A percentile compares a stretch with the other conserved stretches of the same genome.
These are phyloP conservation scores for Boletus pseudo-olivaceus DNA, from an alignment of 768 basidiomycete genomes.

Conservation along the genomic window DNA sequence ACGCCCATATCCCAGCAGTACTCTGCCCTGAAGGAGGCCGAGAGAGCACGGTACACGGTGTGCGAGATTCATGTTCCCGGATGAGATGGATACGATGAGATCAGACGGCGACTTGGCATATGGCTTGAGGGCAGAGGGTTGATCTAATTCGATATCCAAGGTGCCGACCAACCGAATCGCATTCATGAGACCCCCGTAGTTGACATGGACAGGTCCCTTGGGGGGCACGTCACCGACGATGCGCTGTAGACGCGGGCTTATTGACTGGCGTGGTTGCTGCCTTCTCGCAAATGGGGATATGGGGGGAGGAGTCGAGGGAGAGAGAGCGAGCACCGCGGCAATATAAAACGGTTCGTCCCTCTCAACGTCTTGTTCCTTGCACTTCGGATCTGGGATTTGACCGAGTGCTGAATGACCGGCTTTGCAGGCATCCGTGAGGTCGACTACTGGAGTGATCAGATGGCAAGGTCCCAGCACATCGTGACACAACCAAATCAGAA, in stretches of 20 bases:
- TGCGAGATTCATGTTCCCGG: constrained; percentile 50
- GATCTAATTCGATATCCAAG: constrained; percentile 22
- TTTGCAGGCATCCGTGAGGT: constrained; percentile 34
- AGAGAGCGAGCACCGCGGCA: constrained; percentile 23
- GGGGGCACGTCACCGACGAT: constrained; percentile 16
- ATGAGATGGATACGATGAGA: constrained; percentile 50
- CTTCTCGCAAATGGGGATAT: constrained; percentile 14
- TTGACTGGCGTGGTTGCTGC: neutral
- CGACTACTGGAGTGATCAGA: constrained; percentile 31
- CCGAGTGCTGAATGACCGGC: constrained; percentile 39
- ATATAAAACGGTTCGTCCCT: constrained; percentile 30
- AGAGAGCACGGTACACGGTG: constrained; percentile 63
- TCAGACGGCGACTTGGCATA: constrained; percentile 10
- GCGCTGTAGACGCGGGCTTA: constrained; percentile 2
- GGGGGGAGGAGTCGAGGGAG: constrained; percentile 19
- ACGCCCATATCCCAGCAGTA: constrained; percentile 9
- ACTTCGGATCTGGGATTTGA: constrained; percentile 19
- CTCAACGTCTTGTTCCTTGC: constrained; percentile 18
- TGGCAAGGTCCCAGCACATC: constrained; percentile 61
- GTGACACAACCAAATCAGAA: constrained; percentile 56
- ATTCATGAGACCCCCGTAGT: constrained; percentile 29
- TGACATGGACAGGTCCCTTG: constrained; percentile 5
- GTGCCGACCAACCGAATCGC: constrained; percentile 31
- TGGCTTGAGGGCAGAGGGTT: constrained; percentile 1
- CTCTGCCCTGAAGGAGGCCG: constrained; percentile 44